Evolutionary conservation across 2,329 filamentous ascomycete species (phyloP), one percentile per base, ranked within the genome.

Genomic region (Hymenoscyphus occultus): DNA sequence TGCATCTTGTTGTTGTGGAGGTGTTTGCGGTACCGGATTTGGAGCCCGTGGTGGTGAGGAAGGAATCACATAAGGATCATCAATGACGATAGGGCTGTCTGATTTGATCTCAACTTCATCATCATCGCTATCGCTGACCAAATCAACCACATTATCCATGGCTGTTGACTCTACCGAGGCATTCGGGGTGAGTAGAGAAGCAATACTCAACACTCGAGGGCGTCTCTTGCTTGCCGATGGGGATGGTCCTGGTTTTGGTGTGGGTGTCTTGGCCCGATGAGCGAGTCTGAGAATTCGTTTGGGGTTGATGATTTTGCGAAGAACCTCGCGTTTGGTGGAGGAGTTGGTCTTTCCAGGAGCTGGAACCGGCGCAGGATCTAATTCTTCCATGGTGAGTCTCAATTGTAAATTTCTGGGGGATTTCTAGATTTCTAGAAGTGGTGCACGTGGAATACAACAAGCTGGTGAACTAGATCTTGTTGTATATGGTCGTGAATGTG

Each of bases 341-440:
- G 56, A 39, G 31, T 28, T 19, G 48, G 48, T 54, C 48, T 28
- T 54, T 28, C 28, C 28, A 28, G 28, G 28, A 28, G 22, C 13
- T 35, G 35, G 35, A 22, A 54, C 7, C n/a, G 45, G 45, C 3
- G 45, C 45, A 51, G 45, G 54, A 31, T 16, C 56, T 57, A 57
- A 57, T n/a, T 39, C 31, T 39, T 57, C 56, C 56, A 57, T 57
- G 28, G 10, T 57, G 9, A 57, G 56, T 39, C 16, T 39, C 22
- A 19, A 31, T 2, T 57, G 32, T 57, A 2, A 16, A 39, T 3
- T 14, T 39, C 5, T 35, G 9, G 56, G 28, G 28, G 35, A 35
- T 35, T 35, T n/a, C 2, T 6, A 54, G 13, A 54, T 12, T 22
- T 28, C 19, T 54, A 2, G 19, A 28, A 12, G n/a, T 22, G 7